phyloP scores from a whole-genome alignment of 805 yeast species.

The Torulaspora microellipsoides region DNA sequence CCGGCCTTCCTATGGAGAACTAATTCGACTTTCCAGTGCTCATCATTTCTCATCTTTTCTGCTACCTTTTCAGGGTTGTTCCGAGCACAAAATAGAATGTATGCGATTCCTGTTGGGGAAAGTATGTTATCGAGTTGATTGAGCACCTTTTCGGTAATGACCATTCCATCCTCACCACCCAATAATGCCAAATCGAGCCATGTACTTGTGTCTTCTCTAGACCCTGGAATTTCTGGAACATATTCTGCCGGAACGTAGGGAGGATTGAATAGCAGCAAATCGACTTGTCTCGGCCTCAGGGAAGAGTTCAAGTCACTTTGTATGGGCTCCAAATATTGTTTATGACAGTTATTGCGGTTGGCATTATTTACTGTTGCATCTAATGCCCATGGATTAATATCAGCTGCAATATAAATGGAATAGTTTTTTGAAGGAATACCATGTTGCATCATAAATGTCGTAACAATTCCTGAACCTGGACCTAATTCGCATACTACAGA shows the following conservation, averaged over 20 bases:
- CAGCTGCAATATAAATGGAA: slow-evolving; percentile 63
- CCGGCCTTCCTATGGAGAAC: slow-evolving; percentile 79
- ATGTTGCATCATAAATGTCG: slow-evolving; percentile 63
- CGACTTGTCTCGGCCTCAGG: slow-evolving; percentile 47
- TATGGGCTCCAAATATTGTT: slow-evolving; percentile 40
- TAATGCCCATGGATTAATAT: slow-evolving; percentile 78
- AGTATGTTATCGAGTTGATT: slow-evolving; percentile 49
- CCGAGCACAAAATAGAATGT: slow-evolving; percentile 85
- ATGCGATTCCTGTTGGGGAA: slow-evolving; percentile 67
- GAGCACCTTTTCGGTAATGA: slow-evolving; percentile 64
- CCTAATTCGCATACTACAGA: slow-evolving; percentile 82
- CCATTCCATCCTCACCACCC: slow-evolving; percentile 93
- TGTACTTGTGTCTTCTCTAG: slow-evolving; percentile 42
- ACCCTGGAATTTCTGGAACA: slow-evolving; percentile 57
- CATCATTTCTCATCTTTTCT: slow-evolving; percentile 38
- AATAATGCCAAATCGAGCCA: slow-evolving; percentile 89
- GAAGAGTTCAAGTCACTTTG: slow-evolving; percentile 57
- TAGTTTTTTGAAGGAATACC: slow-evolving; percentile 37
- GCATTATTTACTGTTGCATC: slow-evolving; percentile 45
- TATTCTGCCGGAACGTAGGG: slow-evolving; percentile 90
- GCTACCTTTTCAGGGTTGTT: slow-evolving; percentile 70
- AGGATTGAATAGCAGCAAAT: slow-evolving; percentile 83
- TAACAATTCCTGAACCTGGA: slow-evolving; percentile 85
- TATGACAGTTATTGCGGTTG: slow-evolving; percentile 29
- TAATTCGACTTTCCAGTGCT: slow-evolving; percentile 51